A percentile compares a stretch with the other conserved stretches of the same genome.
Evolutionary conservation across 306 rosid species (phyloP).

Genomic region (Clitoria ternatea): DNA sequence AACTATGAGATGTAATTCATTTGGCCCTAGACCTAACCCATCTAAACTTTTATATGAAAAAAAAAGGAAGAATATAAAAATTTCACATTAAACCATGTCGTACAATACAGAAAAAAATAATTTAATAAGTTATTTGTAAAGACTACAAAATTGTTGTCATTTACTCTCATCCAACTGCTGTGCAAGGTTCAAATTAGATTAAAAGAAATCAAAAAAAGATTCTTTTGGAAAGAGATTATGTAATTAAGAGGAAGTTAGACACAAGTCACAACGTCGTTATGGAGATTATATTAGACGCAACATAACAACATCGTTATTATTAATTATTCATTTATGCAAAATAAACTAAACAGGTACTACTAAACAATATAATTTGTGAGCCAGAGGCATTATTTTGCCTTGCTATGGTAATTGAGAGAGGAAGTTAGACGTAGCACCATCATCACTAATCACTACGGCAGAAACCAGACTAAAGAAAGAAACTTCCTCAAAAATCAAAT

Average conservation of each 20-base stretch:
- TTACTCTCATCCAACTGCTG: no score
- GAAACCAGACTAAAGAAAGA: constrained; percentile 4
- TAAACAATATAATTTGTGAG: not conserved
- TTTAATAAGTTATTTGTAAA: no score
- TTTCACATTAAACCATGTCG: no score
- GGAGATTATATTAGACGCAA: not conserved
- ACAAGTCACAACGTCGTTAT: not conserved
- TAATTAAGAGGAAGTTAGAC: not conserved
- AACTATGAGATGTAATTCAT: no score
- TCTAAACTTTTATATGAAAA: no score
- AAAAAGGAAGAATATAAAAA: no score
- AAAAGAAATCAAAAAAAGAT: not conserved
- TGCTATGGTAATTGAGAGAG: not conserved
- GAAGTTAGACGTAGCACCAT: not conserved
- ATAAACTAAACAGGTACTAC: not conserved
- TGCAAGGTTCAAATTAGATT: not conserved
- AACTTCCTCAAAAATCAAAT: not conserved
- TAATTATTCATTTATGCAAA: not conserved
- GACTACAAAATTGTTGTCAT: no score
- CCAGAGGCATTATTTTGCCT: not conserved
- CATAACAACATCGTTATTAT: not conserved
- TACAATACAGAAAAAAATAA: no score
- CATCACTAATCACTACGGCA: constrained; percentile 1
- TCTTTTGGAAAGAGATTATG: not conserved
- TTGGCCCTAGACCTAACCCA: no score